Evolutionary conservation across 192 early-diverging fungal genomes (phyloP).

Genomic region (Borealophlyctis nickersoniae): DNA sequence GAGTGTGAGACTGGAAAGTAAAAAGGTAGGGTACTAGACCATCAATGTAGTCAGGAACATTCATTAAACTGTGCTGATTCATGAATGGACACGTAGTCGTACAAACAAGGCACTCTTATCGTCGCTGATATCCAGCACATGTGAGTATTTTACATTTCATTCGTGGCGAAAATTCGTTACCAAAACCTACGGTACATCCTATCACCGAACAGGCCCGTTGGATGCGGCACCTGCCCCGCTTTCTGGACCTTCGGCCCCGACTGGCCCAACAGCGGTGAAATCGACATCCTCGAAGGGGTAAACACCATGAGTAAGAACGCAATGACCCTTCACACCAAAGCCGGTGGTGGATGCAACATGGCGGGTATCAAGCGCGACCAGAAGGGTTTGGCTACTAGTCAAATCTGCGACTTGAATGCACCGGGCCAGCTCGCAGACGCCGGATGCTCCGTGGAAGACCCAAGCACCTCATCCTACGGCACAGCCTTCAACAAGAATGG

Average conservation of each 20-base stretch:
- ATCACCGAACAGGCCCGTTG: slow-evolving; percentile 37
- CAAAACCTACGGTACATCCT: neutral
- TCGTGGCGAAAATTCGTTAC: too few species aligned
- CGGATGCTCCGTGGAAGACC: slow-evolving; percentile 16
- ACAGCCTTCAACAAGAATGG: slow-evolving; percentile 27
- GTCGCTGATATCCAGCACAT: too few species aligned
- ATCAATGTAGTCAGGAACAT: neutral
- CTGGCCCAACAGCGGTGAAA: slow-evolving; percentile 48
- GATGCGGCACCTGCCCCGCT: slow-evolving; percentile 54
- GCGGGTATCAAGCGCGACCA: slow-evolving; percentile 1
- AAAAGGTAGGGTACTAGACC: slow-evolving; percentile 2
- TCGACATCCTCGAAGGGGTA: slow-evolving; percentile 48
- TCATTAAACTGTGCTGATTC: too few species aligned
- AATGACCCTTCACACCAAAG: slow-evolving; percentile 35
- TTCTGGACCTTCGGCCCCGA: slow-evolving; percentile 43
- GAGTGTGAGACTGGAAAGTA: neutral
- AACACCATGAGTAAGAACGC: slow-evolving; percentile 24
- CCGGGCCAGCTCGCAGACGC: slow-evolving; percentile 4
- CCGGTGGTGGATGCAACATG: slow-evolving; percentile 40
- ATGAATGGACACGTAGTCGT: too few species aligned
- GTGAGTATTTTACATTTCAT: too few species aligned
- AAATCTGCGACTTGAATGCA: slow-evolving; percentile 6
- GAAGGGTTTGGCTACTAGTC: neutral
- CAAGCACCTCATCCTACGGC: slow-evolving; percentile 26
- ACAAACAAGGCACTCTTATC: too few species aligned